phyloP scores from a whole-genome alignment of 345 rosid species.

The Sonneratia alba region DNA sequence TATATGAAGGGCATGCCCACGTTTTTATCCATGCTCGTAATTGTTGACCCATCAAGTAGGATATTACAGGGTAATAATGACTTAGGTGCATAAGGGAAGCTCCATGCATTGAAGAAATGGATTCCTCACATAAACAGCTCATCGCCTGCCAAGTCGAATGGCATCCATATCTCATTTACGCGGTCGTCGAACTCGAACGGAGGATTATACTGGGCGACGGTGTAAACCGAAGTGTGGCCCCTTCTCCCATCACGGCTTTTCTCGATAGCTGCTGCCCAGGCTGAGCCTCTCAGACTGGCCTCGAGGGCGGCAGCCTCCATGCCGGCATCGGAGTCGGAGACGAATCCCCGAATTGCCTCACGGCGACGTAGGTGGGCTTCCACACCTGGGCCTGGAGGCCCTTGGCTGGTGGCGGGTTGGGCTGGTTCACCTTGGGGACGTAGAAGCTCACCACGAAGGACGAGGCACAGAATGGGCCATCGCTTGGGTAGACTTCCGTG shows the following conservation, averaged over 20 bases:
- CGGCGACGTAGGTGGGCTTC: constrained; percentile 42
- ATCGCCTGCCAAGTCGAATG: constrained; percentile 31
- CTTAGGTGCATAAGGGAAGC: not conserved
- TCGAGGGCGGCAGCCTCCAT: constrained; percentile 68
- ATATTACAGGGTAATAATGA: not conserved
- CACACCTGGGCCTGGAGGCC: constrained; percentile 65
- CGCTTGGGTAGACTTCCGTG: constrained; percentile 61
- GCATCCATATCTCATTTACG: constrained; percentile 78
- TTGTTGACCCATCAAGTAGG: not conserved
- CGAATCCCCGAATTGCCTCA: constrained; percentile 75
- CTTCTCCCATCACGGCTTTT: constrained; percentile 24
- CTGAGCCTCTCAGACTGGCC: constrained; percentile 48
- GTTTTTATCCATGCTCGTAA: not conserved
- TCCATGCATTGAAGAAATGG: no score
- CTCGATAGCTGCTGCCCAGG: constrained; percentile 51
- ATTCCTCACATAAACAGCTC: not conserved
- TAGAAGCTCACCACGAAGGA: constrained; percentile 71
- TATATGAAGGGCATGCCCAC: no score
- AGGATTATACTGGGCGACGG: constrained; percentile 79
- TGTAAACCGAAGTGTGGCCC: constrained; percentile 31
- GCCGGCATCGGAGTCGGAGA: constrained; percentile 40
- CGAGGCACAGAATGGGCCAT: constrained; percentile 81
- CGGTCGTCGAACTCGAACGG: constrained; percentile 62
- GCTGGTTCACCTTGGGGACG: constrained; percentile 66
- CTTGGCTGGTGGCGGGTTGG: constrained; percentile 62